These are phyloP conservation scores for Calonectria henricotiae DNA, from an alignment of 2,329 filamentous ascomycete genomes.

Conservation along the genomic window DNA sequence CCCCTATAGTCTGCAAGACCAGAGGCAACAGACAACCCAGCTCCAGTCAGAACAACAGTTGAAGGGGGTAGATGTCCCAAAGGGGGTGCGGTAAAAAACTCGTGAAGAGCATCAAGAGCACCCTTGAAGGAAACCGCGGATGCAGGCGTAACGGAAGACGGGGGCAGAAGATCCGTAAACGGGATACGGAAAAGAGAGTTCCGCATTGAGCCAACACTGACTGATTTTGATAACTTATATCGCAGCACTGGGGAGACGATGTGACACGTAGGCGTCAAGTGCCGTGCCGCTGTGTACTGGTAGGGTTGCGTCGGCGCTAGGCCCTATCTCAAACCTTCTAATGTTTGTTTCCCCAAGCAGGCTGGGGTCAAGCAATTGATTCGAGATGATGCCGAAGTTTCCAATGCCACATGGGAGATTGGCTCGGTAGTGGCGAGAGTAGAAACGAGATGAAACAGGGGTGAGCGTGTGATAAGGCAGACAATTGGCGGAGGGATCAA, in stretches of 20 bases:
- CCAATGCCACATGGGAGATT: constrained; percentile 46
- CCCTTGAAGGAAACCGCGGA: constrained; percentile 80
- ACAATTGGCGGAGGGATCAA: constrained; percentile 20
- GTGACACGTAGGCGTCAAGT: constrained; percentile 5
- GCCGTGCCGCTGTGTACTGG: not conserved
- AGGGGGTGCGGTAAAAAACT: constrained; percentile 80
- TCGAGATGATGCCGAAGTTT: constrained; percentile 40
- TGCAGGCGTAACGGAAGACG: constrained; percentile 81
- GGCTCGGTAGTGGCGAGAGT: constrained; percentile 18
- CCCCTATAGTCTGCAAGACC: constrained; percentile 95
- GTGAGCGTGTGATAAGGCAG: not conserved
- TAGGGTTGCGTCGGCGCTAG: constrained; percentile 16
- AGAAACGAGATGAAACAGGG: constrained; percentile 28
- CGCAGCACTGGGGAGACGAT: not conserved
- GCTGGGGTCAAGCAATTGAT: constrained; percentile 4
- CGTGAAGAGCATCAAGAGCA: constrained; percentile 82
- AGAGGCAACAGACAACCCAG: constrained; percentile 93
- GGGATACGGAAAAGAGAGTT: constrained; percentile 89
- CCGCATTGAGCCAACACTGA: constrained; percentile 66
- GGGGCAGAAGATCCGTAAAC: constrained; percentile 86
- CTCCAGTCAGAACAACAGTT: constrained; percentile 78
- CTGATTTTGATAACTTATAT: constrained; percentile 4
- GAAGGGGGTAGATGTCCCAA: constrained; percentile 65
- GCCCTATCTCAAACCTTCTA: constrained; percentile 2
- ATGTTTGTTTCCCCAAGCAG: not conserved